These are phyloP conservation scores for Plantago elongata DNA, from an alignment of 257 asterid genomes.

Conservation along the genomic window DNA sequence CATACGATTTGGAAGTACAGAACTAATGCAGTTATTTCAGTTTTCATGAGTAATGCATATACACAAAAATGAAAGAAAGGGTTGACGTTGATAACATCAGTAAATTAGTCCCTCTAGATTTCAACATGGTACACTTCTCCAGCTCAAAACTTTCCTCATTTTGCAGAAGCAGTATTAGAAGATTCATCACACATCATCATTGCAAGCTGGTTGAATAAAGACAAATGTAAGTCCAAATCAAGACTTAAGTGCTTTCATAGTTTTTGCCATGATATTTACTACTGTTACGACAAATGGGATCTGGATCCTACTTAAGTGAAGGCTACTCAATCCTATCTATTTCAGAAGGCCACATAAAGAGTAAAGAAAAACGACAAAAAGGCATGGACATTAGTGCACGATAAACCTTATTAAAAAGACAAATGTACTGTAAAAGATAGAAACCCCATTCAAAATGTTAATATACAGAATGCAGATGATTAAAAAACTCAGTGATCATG, in stretches of 20 bases:
- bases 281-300: slow-evolving; percentile 3
- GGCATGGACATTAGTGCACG: background rate
- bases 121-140: slow-evolving; percentile 29
- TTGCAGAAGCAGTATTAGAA: slow-evolving; percentile 21
- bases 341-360: too few species aligned
- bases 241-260: slow-evolving; percentile 19
- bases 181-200: slow-evolving; percentile 77
- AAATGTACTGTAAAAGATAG: slow-evolving; percentile 14
- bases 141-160: slow-evolving; percentile 25
- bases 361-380: background rate
- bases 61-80: background rate
- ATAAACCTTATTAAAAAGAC: background rate
- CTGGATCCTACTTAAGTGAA: background rate
- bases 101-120: slow-evolving; percentile 21
- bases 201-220: slow-evolving; percentile 70
- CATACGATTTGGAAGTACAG: background rate
- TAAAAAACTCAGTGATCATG: slow-evolving; percentile 13
- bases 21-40: background rate
- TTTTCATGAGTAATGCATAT: background rate
- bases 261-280: slow-evolving; percentile 7
- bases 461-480: background rate
- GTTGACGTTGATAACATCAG: slow-evolving; percentile 3
- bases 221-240: slow-evolving; percentile 37
- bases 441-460: slow-evolving; percentile 17
- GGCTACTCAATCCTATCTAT: too few species aligned